Evolutionary conservation across 768 basidiomycete genomes (phyloP).

Genomic region (Pleurotus platypus): DNA sequence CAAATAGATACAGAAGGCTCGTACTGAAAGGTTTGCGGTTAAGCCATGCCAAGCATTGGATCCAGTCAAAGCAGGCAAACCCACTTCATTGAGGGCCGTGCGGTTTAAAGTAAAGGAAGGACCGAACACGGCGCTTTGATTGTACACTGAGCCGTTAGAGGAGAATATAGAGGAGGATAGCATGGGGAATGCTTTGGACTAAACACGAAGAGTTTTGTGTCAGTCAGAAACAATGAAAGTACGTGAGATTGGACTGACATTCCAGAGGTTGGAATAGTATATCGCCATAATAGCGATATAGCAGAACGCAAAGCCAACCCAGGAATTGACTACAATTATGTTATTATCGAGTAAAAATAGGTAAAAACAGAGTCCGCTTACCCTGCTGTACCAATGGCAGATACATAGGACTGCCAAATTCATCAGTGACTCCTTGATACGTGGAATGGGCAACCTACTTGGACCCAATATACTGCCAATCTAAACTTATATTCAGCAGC

Average conservation of each 20-base stretch:
- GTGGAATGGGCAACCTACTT: slow-evolving; percentile 14
- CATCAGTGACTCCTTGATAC: not conserved
- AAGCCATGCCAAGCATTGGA: slow-evolving; percentile 53
- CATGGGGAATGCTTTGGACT: slow-evolving; percentile 57
- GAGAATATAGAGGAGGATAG: slow-evolving; percentile 57
- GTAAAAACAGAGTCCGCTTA: slow-evolving; percentile 12
- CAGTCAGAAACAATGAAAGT: not conserved
- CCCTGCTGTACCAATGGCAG: slow-evolving; percentile 54
- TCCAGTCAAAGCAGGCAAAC: slow-evolving; percentile 47
- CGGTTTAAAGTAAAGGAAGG: slow-evolving; percentile 48
- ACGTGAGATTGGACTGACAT: slow-evolving; percentile 29
- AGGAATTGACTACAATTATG: slow-evolving; percentile 40
- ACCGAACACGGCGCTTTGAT: slow-evolving; percentile 53
- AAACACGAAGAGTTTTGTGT: not conserved
- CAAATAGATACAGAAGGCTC: slow-evolving; percentile 6
- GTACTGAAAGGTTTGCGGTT: slow-evolving; percentile 42
- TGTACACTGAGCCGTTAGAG: slow-evolving; percentile 51
- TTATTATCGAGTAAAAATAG: not conserved
- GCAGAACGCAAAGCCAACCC: slow-evolving; percentile 50
- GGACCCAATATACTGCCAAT: slow-evolving; percentile 66
- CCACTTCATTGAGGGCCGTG: slow-evolving; percentile 48
- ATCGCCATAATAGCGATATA: slow-evolving; percentile 52
- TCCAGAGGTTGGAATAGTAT: slow-evolving; percentile 62
- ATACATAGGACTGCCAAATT: not conserved
- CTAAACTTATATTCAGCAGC: slow-evolving; percentile 54